Evolutionary conservation across 176 grass and related monocot genomes (phyloP).

Genomic region (Poa annua): DNA sequence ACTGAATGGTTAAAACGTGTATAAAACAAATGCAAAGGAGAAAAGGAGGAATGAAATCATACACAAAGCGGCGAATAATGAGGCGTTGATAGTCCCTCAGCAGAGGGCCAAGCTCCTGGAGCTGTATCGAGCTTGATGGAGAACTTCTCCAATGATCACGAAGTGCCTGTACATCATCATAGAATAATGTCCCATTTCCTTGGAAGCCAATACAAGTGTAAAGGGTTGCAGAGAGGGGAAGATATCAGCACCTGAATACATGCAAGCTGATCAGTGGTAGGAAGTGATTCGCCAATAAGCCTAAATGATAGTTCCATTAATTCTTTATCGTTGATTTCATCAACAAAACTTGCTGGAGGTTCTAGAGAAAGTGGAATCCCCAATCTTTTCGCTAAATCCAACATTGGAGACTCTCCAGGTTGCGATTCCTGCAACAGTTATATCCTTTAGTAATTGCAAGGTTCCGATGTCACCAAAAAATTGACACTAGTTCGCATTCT

Average conservation of each 20-base stretch:
- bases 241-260: conserved; percentile 68
- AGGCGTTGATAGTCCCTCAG: conserved; percentile 84
- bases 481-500: conserved; percentile 19
- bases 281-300: conserved; percentile 69
- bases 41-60: conserved; percentile 44
- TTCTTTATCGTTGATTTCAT: conserved; percentile 87
- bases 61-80: conserved; percentile 55
- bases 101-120: conserved; percentile 82
- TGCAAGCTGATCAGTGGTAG: conserved; percentile 57
- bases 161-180: conserved; percentile 61
- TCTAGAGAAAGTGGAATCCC: conserved; percentile 72
- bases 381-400: conserved; percentile 71
- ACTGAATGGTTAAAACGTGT: not conserved
- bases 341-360: conserved; percentile 59
- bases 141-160: conserved; percentile 78
- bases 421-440: conserved; percentile 33
- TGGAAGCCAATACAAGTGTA: conserved; percentile 21
- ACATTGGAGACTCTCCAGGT: conserved; percentile 46
- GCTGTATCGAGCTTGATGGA: conserved; percentile 60
- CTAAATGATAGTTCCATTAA: conserved; percentile 66
- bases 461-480: not conserved
- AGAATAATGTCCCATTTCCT: conserved; percentile 15
- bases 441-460: conserved; percentile 28
- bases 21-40: not conserved
- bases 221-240: conserved; percentile 10